Conservation (phyloP, 345 rosid species). For the Ceriops decandra region DNA sequence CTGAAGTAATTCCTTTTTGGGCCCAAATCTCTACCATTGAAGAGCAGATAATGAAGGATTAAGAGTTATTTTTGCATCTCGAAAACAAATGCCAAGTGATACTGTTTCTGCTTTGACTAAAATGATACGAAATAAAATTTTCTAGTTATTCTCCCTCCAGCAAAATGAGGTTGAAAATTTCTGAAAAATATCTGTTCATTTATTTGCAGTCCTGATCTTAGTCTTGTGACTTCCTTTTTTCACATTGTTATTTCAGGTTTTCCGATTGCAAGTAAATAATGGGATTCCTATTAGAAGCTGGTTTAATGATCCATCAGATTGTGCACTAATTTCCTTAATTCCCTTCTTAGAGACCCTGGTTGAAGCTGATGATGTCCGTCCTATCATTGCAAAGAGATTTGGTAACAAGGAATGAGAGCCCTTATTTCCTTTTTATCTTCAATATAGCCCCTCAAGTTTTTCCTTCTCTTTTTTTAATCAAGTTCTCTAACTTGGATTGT, state of each 20-base stretch:
- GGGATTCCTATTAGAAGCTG: constrained; percentile 98
- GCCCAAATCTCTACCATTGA: too few relatives aligned
- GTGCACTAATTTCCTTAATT: constrained; percentile 69
- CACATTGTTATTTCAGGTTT: constrained; percentile 50
- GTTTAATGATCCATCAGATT: constrained; percentile 85
- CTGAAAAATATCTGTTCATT: neutral
- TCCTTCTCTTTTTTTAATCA: constrained; percentile 25
- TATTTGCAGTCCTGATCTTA: constrained; percentile 11
- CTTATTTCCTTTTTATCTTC: constrained; percentile 29
- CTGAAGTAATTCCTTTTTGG: too few relatives aligned
- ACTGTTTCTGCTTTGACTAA: neutral
- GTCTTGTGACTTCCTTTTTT: constrained; percentile 9
- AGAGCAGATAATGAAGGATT: too few relatives aligned
- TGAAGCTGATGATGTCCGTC: constrained; percentile 87
- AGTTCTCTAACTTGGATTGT: constrained; percentile 29
- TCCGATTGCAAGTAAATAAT: constrained; percentile 87
- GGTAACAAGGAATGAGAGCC: constrained; percentile 62
- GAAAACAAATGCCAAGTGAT: neutral
- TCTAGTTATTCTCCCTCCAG: neutral
- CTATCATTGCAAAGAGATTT: constrained; percentile 79
- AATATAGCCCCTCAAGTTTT: constrained; percentile 27
- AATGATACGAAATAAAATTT: too few relatives aligned
- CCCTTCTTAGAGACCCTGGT: constrained; percentile 90
- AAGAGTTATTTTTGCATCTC: neutral
- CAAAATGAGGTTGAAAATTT: neutral